These are phyloP conservation scores for Wallacemonas sp. DNA, from an alignment of 208 protist species.

Conservation along the genomic window DNA sequence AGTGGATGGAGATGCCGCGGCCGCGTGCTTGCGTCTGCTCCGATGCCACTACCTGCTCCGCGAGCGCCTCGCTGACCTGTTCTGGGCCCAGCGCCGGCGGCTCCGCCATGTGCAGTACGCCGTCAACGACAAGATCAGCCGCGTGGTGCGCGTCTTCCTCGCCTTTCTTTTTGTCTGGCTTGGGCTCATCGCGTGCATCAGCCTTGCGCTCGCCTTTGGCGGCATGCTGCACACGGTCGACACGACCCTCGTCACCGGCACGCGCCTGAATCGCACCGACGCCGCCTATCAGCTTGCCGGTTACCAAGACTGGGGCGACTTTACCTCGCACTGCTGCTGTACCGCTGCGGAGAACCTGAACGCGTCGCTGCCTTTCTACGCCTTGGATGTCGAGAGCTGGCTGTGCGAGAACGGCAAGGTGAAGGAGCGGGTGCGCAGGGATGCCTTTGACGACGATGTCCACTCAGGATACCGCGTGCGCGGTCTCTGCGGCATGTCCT, in stretches of 20 bases:
- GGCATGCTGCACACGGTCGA: constrained; percentile 55
- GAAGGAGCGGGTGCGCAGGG: constrained; percentile 75
- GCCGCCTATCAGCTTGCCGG: constrained; percentile 42
- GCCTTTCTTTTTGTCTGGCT: constrained; percentile 53
- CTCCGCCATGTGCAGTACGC: constrained; percentile 50
- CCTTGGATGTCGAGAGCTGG: constrained; percentile 69
- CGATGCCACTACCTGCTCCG: constrained; percentile 58
- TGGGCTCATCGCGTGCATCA: constrained; percentile 36
- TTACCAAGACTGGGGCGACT: constrained; percentile 54
- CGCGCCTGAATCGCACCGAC: constrained; percentile 3
- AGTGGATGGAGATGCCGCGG: neutral
- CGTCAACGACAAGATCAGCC: constrained; percentile 58
- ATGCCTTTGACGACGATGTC: constrained; percentile 30
- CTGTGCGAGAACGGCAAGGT: constrained; percentile 65
- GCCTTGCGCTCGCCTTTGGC: constrained; percentile 45
- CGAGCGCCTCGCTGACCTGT: constrained; percentile 40
- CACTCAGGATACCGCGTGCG: constrained; percentile 58
- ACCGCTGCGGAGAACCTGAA: constrained; percentile 26
- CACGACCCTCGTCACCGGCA: constrained; percentile 40
- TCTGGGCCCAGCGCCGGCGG: constrained; percentile 38
- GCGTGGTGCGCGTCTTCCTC: constrained; percentile 41
- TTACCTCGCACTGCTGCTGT: constrained; percentile 72
- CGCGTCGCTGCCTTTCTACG: constrained; percentile 54
- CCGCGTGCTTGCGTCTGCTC: constrained; percentile 28
- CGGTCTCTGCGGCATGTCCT: constrained; percentile 66